Evolutionary conservation across 306 rosid species (phyloP).

Genomic region (Vicia villosa): DNA sequence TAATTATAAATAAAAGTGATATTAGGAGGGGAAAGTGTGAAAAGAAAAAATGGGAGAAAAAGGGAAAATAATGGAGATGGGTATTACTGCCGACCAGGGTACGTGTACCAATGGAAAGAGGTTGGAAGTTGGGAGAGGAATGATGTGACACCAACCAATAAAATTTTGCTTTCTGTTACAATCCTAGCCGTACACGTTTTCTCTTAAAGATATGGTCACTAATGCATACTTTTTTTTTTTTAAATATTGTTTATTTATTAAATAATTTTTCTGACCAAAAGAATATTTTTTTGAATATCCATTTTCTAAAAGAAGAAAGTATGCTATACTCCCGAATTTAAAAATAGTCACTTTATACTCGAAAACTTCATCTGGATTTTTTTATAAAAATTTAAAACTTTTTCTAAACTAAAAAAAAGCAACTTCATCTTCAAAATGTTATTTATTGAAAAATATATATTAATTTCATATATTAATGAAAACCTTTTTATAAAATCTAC

Average conservation of each 20-base stretch:
- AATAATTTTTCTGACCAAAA: neutral
- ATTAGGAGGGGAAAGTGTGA: neutral
- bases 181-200: slow-evolving; percentile 56
- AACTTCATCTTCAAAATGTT: too few relatives aligned
- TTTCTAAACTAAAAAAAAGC: too few relatives aligned
- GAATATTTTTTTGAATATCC: neutral
- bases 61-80: too few relatives aligned
- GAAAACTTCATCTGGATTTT: too few relatives aligned
- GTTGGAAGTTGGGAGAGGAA: slow-evolving; percentile 26
- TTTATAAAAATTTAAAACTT: too few relatives aligned
- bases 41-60: too few relatives aligned
- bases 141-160: slow-evolving; percentile 64
- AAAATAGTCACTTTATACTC: too few relatives aligned
- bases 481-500: too few relatives aligned
- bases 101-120: slow-evolving; percentile 58
- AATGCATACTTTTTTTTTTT: neutral
- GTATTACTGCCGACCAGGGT: slow-evolving; percentile 39
- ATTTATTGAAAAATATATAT: too few relatives aligned
- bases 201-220: slow-evolving; percentile 20
- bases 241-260: neutral
- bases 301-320: too few relatives aligned
- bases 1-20: neutral
- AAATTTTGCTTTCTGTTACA: slow-evolving; percentile 3
- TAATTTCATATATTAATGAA: too few relatives aligned
- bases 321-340: too few relatives aligned